Conservation (phyloP, 345 rosid species). For the Sisymbrium irio region DNA sequence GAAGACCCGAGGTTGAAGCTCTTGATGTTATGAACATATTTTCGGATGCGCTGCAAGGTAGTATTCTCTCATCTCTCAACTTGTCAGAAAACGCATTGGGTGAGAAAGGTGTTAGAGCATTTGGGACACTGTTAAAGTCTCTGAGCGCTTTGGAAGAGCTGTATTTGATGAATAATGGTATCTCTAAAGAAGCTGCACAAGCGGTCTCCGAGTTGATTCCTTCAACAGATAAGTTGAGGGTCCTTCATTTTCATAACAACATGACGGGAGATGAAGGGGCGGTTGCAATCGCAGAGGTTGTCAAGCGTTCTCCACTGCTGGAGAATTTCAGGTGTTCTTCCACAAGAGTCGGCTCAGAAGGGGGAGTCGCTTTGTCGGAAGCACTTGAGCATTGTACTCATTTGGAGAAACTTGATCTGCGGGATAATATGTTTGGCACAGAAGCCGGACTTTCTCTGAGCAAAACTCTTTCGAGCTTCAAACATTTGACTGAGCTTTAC, state of each 20-base stretch:
- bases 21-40: conserved; percentile 82
- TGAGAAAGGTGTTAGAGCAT: conserved; percentile 90
- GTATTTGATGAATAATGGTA: conserved; percentile 83
- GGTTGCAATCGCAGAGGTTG: conserved; percentile 63
- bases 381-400: conserved; percentile 64
- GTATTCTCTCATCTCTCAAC: conserved; percentile 60
- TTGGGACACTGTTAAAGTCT: conserved; percentile 64
- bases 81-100: conserved; percentile 92
- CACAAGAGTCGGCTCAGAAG: conserved; percentile 75
- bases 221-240: conserved; percentile 72
- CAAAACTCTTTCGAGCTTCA: conserved; percentile 59
- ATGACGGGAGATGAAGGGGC: conserved; percentile 95
- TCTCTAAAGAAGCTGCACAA: conserved; percentile 87
- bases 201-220: conserved; percentile 82
- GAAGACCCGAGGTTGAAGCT: conserved; percentile 82
- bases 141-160: conserved; percentile 77
- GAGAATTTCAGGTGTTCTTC: conserved; percentile 90
- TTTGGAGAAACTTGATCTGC: conserved; percentile 78
- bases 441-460: conserved; percentile 74
- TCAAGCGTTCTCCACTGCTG: conserved; percentile 57
- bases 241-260: conserved; percentile 86
- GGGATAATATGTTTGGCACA: conserved; percentile 85
- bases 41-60: conserved; percentile 73
- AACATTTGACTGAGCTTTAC: conserved; percentile 65
- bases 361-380: conserved; percentile 73